Base-by-base conservation (phyloP, 1,284 basidiomycete species). In the Trichosporon sp. region DNA sequence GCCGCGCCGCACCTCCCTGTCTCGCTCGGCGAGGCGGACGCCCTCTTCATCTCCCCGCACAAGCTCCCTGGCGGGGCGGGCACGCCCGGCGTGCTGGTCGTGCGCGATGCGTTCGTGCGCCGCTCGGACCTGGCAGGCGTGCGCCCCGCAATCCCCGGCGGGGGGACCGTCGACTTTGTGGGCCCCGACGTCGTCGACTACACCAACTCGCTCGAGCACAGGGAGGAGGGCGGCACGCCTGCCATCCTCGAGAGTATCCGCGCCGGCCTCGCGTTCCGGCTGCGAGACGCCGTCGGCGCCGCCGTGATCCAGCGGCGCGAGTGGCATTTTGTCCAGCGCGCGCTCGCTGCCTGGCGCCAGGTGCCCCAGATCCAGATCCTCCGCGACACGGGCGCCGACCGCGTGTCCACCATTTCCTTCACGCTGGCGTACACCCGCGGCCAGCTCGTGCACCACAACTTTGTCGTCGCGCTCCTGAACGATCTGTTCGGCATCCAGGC, bases 401-500 rank as follows among this genome's bases (percentile, higher is more conserved):
- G 68, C 31, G 21, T 64, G 19, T 31, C 63, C 7, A 73, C 68
- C 37, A 26, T 70, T 1, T 66, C 66, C 4, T 68, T 73, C 40
- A 54, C 51, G 6, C 8, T 54, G 19, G 19, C 4, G 4, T 54
- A 54, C 51, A 10, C 10, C 14, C 51, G 19, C 51, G 21, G 51
- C 51, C 14, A n/a, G 51, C 31, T 65, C n/a, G 19, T 73, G 19
- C 71, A 73, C 65, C 46, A 68, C 69, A 73, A 73, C 69, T 68
- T 68, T 43, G 67, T 73, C 19, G 69, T 70, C 31, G 71, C 69
- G 0, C 64, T 73, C 1, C 71, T 73, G 31, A 68, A 68, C 64
- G 71, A 73, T 35, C 64, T 73, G 2, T 73, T 70, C 31, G 71
- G 69, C 10, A 73, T 73, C 14, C 71, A 73, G 65, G 68, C 56